phyloP scores from a whole-genome alignment of 169 alveolate genomes.

The Babesia gibsoni region DNA sequence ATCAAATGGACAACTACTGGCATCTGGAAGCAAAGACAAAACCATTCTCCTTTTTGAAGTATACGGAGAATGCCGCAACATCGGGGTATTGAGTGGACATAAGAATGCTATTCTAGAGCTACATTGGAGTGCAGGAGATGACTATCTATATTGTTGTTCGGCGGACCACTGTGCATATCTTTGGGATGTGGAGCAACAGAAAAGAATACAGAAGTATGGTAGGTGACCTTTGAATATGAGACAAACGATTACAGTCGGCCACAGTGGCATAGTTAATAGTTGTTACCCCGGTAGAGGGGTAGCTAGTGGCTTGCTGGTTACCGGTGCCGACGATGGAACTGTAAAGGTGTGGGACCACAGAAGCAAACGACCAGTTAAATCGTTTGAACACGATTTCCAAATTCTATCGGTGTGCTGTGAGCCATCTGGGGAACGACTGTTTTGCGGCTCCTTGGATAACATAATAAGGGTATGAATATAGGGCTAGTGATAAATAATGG shows the following conservation, averaged over 20 bases:
- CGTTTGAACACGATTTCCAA: conserved; percentile 72
- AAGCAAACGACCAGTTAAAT: conserved; percentile 55
- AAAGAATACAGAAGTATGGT: conserved; percentile 69
- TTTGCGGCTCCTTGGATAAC: conserved; percentile 78
- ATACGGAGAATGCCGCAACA: conserved; percentile 80
- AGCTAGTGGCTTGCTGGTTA: conserved; percentile 41
- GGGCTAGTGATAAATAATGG: background rate
- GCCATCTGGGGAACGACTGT: conserved; percentile 67
- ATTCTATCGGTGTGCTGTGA: conserved; percentile 76
- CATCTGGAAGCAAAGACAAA: conserved; percentile 80
- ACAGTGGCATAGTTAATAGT: conserved; percentile 61
- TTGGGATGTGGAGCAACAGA: conserved; percentile 80
- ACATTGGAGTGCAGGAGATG: conserved; percentile 70
- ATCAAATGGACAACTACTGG: conserved; percentile 78
- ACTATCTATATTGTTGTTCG: conserved; percentile 76
- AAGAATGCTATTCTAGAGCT: conserved; percentile 82
- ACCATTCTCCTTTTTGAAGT: conserved; percentile 72
- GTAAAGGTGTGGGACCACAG: conserved; percentile 82
- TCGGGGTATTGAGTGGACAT: conserved; percentile 82
- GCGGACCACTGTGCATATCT: conserved; percentile 80
- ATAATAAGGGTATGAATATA: conserved; percentile 63
- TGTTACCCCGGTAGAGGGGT: conserved; percentile 54
- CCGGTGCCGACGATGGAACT: conserved; percentile 83
- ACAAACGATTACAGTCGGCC: conserved; percentile 47
- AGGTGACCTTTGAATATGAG: conserved; percentile 22